Evolutionary conservation across 2,329 filamentous ascomycete genomes (phyloP), one percentile per base, ranked within the genome.

Genomic region (Ceratocystis albifundus): DNA sequence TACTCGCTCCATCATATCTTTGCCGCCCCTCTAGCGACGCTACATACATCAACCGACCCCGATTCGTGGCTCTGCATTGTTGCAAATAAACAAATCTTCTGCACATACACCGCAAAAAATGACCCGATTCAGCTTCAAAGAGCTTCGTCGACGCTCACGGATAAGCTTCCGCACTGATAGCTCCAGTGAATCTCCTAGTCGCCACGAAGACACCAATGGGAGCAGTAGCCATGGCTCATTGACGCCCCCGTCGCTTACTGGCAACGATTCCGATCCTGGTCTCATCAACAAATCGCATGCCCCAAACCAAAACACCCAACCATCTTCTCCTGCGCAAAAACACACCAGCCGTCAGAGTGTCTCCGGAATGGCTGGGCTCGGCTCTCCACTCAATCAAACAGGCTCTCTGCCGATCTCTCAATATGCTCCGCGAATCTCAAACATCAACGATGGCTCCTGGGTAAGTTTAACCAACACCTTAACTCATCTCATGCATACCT

Each of bases 391-490:
- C 30, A 76, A 79, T 70, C 82, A 82, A 68, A 83, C 81, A 72
- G 79, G 77, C 66, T 81, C 78, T 69, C 76, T 83, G 69, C 84
- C 87, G 6, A 82, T 86, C 20, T 96, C 91, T 65, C 85, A 87
- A 55, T 93, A 89, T 76, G 88, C 90, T 36, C 92, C 93, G 28
- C 84, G 85, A 71, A 84, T 96, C 48, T 78, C 87, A 55, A 96
- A 92, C 44, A 80, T 96, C 48, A 80, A 84, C 8, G 90, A 96
- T 70, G 89, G 88, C 70, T 86, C 89, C 67, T 96, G 90, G 88
- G 91, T 95, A 82, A 71, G 86, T 79, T 69, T 66, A 57, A 17
- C 53, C 53, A 57, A 12, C 53, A 30, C 48, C 48, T 50, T 32
- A 25, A 8, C 48, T 53, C 3, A 22, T 53, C 3, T 1, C 48